phyloP scores from a whole-genome alignment of 2,329 filamentous ascomycete genomes.

The Acrocalymma vagum region DNA sequence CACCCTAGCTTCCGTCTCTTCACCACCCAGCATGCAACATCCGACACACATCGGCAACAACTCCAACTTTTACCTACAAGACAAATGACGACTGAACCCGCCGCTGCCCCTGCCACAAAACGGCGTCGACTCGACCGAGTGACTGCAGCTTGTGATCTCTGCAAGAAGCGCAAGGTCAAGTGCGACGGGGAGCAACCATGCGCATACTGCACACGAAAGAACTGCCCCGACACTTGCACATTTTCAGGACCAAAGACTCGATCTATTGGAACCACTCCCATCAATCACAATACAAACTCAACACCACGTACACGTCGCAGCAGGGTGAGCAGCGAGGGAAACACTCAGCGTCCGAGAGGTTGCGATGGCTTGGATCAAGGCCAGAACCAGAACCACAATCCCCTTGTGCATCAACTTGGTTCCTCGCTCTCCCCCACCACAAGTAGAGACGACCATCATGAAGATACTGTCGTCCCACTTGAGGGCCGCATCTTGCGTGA shows the following conservation, averaged over 20 bases:
- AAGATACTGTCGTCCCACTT: constrained; percentile 52
- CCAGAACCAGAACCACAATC: too few relatives aligned
- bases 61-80: too few relatives aligned
- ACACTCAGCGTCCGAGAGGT: constrained; percentile 9
- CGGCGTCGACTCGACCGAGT: constrained; percentile 36
- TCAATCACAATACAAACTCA: constrained; percentile 1
- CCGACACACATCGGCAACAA: too few relatives aligned
- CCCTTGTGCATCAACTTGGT: too few relatives aligned
- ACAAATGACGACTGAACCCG: constrained; percentile 4
- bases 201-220: constrained; percentile 55
- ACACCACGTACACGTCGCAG: constrained; percentile 9
- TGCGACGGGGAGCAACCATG: constrained; percentile 62
- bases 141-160: constrained; percentile 39
- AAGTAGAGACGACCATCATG: constrained; percentile 45
- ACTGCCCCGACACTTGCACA: constrained; percentile 50
- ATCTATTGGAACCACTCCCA: constrained; percentile 41
- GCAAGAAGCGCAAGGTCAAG: constrained; percentile 53
- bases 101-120: constrained; percentile 22
- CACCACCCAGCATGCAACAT: too few relatives aligned
- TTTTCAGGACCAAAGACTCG: constrained; percentile 50
- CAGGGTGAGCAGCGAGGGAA: constrained; percentile 13
- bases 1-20: too few relatives aligned
- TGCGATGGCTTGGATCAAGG: constrained; percentile 9
- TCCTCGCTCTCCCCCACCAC: constrained; percentile 30
- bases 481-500: constrained; percentile 59